Conservation (phyloP, 352 stramenopile genomes). For the Globisporangium uncinulatum region DNA sequence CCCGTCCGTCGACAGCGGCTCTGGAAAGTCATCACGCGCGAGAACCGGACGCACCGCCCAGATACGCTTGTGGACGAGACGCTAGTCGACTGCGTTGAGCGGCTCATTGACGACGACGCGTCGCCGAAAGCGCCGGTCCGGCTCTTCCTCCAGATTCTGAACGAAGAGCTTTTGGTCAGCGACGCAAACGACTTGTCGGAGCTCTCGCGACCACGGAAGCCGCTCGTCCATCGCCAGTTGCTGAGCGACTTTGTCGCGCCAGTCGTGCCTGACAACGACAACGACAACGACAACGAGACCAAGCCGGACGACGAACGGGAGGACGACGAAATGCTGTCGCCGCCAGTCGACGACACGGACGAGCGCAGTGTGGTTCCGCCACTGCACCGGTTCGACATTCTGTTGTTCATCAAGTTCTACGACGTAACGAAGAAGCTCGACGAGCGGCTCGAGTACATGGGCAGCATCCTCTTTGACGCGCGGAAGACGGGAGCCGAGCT, state of each 20-base stretch:
- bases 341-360: conserved; percentile 9
- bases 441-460: conserved; percentile 73
- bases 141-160: conserved; percentile 69
- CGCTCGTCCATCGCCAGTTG: conserved; percentile 46
- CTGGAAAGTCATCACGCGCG: conserved; percentile 82
- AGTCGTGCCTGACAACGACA: conserved; percentile 18
- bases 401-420: conserved; percentile 86
- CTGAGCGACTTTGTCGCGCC: conserved; percentile 46
- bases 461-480: conserved; percentile 68
- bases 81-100: conserved; percentile 40
- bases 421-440: conserved; percentile 49
- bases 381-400: conserved; percentile 35
- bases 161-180: not conserved
- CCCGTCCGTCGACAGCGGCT: conserved; percentile 59
- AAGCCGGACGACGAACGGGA: conserved; percentile 6
- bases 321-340: conserved; percentile 1
- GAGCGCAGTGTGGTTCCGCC: conserved; percentile 10
- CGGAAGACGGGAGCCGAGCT: conserved; percentile 53
- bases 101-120: conserved; percentile 68
- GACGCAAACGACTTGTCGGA: conserved; percentile 3
- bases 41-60: conserved; percentile 77
- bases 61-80: conserved; percentile 49
- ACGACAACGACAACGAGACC: conserved; percentile 9
- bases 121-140: conserved; percentile 60
- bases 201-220: not conserved